Conservation (phyloP, 169 alveolate species). For the Plasmodium yoelii region DNA sequence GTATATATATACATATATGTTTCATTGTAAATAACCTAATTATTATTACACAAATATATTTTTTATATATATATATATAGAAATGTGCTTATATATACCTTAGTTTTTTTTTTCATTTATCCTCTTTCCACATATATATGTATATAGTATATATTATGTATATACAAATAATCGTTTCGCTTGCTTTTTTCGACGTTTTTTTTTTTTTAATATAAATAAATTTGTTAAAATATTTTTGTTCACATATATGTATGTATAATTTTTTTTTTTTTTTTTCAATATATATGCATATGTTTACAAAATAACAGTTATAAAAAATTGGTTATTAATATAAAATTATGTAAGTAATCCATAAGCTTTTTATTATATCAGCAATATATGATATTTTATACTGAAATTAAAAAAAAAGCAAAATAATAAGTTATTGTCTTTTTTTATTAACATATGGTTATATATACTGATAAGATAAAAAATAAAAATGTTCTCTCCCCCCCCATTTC, state of each 20-base stretch:
- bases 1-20: slow-evolving; percentile 1
- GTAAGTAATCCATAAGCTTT: no score
- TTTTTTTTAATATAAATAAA: neutral
- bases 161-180: neutral
- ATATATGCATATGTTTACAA: neutral
- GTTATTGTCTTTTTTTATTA: neutral
- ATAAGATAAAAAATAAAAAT: no score
- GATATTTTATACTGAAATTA: neutral
- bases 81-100: neutral
- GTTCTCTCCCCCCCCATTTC: no score
- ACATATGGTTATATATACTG: no score
- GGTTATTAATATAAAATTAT: neutral
- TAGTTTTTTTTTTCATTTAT: neutral
- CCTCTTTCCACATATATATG: neutral
- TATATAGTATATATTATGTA: neutral
- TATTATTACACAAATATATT: slow-evolving; percentile 3
- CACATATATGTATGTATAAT: slow-evolving; percentile 9
- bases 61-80: neutral
- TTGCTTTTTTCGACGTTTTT: neutral
- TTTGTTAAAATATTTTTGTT: slow-evolving; percentile 1
- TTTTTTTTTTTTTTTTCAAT: neutral
- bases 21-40: slow-evolving; percentile 19
- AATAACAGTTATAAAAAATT: neutral
- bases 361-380: no score
- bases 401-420: neutral